Base-by-base conservation (phyloP, 2,329 filamentous ascomycete genomes). In the Xylaria hypoxylon region DNA sequence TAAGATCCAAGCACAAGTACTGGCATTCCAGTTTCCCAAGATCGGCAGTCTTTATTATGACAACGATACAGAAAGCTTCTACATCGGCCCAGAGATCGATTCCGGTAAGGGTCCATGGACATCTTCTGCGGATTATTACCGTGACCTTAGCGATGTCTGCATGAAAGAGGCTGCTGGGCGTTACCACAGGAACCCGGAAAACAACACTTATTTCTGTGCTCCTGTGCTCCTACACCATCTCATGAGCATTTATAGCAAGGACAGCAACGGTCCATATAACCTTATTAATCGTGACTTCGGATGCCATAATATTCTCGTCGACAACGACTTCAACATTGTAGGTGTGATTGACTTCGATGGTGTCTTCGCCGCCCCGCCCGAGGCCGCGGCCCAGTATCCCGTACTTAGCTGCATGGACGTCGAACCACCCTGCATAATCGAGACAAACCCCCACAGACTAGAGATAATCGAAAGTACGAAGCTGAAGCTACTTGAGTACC, bases 201-300 rank as follows among this genome's bases (percentile, higher is more conserved):
- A 31, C 2, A 7, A 15, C 4, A 28, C 22, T 13, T 22, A 28
- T 50, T 52, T 59, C 45, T 44, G 19, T 52, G n/a, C 19, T 42
- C 47, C 51, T 26, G 33, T 40, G 13, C 51, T 64, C 22, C 31
- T 59, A 1, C 60, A 55, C 7, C 35, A 53, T 33, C 55, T 45
- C 42, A 52, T 59, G 56, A 33, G 42, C 31, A 38, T 60, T 8
- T 5, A 42, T 33, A 19, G 28, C 26, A 38, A 48, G 31, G 19
- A 19, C 7, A 28, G 17, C 7, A 24, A 24, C 0, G 55, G 63
- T 24, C 51, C 42, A 15, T 65, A 42, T n/a, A 42, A 28, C 26
- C 63, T 65, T n/a, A n/a, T 47, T 6, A 62, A 65, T 47, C 57
- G 63, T 17, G 63, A 65, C 22, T 52, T 65, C 35, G 63, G 58